phyloP scores from a whole-genome alignment of 768 basidiomycete genomes.

The Cyathus striatus region DNA sequence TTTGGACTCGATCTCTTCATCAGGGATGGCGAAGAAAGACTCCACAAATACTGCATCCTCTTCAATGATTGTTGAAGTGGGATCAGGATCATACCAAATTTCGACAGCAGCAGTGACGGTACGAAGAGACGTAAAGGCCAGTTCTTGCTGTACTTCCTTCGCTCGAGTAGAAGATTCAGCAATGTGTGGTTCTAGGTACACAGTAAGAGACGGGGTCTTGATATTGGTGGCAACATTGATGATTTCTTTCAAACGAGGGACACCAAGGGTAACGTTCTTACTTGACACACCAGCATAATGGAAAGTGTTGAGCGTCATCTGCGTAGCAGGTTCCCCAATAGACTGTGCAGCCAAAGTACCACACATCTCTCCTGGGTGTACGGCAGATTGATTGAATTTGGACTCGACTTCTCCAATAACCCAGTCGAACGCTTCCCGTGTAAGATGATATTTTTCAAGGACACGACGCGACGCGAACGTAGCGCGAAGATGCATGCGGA shows the following conservation, averaged over 20 bases:
- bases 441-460: constrained; percentile 83
- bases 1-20: constrained; percentile 91
- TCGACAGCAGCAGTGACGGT: constrained; percentile 95
- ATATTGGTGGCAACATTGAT: constrained; percentile 99
- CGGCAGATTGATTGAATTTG: constrained; percentile 91
- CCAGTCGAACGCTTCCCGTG: constrained; percentile 96
- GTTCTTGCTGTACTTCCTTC: constrained; percentile 88
- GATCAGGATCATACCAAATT: constrained; percentile 97
- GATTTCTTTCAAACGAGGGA: constrained; percentile 97
- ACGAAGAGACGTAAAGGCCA: constrained; percentile 89
- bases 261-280: constrained; percentile 99
- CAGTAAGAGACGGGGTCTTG: constrained; percentile 95
- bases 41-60: constrained; percentile 96
- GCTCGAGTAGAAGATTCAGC: constrained; percentile 58
- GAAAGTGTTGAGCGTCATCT: constrained; percentile 99
- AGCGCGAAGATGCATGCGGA: constrained; percentile 90
- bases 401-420: constrained; percentile 93
- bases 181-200: constrained; percentile 76
- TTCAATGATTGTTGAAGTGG: constrained; percentile 88
- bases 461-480: constrained; percentile 86
- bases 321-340: constrained; percentile 98
- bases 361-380: constrained; percentile 98
- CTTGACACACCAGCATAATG: constrained; percentile 99
- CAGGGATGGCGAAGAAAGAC: constrained; percentile 98
- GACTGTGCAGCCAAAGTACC: constrained; percentile 97